Conservation (phyloP, 352 stramenopile species). For the Peronospora tabacina region DNA sequence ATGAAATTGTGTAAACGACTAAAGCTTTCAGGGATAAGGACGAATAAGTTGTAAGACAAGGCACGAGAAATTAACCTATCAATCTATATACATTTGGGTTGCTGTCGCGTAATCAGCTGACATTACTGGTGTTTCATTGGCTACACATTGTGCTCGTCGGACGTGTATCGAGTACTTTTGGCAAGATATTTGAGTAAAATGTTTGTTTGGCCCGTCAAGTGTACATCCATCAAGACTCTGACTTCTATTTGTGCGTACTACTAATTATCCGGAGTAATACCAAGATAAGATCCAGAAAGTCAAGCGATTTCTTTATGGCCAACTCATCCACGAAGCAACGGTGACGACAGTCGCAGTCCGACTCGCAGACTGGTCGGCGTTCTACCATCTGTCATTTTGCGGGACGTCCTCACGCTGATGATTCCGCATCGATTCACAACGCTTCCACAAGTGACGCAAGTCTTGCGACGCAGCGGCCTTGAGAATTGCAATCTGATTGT, state of each 20-base stretch:
- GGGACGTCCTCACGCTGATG: conserved; percentile 35
- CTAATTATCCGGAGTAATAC: neutral
- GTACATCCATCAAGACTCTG: no score
- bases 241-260: neutral
- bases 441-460: conserved; percentile 58
- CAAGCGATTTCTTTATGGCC: conserved; percentile 16
- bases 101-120: no score
- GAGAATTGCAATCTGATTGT: conserved; percentile 84
- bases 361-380: conserved; percentile 37
- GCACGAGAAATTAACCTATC: no score
- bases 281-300: conserved; percentile 3
- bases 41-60: no score
- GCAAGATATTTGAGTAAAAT: no score
- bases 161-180: no score
- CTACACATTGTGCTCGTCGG: no score
- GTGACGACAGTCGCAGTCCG: conserved; percentile 4
- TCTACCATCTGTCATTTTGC: conserved; percentile 19
- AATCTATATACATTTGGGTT: no score
- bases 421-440: conserved; percentile 66
- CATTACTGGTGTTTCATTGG: no score
- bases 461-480: conserved; percentile 63
- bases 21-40: no score
- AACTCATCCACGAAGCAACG: conserved; percentile 22
- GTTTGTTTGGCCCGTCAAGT: no score
- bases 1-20: no score